A percentile compares a stretch with the other conserved stretches of the same genome.
These are phyloP conservation scores for Dissophora ornata DNA, from an alignment of 192 early-diverging fungal species.

Conservation along the genomic window DNA sequence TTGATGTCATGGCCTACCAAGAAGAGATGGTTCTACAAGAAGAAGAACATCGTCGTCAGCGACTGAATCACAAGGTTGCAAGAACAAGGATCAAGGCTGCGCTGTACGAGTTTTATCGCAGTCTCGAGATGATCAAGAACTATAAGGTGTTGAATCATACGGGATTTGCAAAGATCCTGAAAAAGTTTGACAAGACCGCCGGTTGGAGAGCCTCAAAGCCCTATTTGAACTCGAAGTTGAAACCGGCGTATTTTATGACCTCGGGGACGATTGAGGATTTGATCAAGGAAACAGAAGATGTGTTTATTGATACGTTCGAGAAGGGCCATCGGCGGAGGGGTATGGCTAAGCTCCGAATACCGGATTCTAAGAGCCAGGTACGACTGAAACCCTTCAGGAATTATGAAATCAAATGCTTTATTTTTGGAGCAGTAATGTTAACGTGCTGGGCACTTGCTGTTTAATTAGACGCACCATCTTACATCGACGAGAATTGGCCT, in stretches of 20 bases:
- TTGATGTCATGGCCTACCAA: neutral
- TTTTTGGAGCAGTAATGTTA: too few species aligned
- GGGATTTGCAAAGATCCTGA: slow-evolving; percentile 78
- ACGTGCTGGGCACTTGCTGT: too few species aligned
- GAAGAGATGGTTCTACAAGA: slow-evolving; percentile 31
- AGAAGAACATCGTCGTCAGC: slow-evolving; percentile 17
- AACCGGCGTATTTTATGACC: slow-evolving; percentile 63
- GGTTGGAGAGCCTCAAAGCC: slow-evolving; percentile 34
- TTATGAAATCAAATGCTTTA: too few species aligned
- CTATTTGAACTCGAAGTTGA: slow-evolving; percentile 25
- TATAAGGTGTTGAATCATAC: slow-evolving; percentile 64
- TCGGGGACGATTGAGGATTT: slow-evolving; percentile 67
- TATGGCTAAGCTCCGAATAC: slow-evolving; percentile 74
- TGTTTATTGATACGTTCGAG: slow-evolving; percentile 74
- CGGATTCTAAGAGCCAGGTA: slow-evolving; percentile 55
- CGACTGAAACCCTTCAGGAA: neutral
- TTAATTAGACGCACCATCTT: slow-evolving; percentile 46
- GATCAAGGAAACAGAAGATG: slow-evolving; percentile 71
- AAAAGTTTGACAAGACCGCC: slow-evolving; percentile 81
- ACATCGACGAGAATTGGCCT: slow-evolving; percentile 70
- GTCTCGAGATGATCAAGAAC: slow-evolving; percentile 76
- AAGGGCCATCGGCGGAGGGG: slow-evolving; percentile 72
- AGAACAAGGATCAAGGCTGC: slow-evolving; percentile 72
- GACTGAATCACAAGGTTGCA: slow-evolving; percentile 59
- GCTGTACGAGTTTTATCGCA: slow-evolving; percentile 78